Base-by-base conservation (phyloP, 176 grass and related monocot species). In the Phyllostachys edulis region DNA sequence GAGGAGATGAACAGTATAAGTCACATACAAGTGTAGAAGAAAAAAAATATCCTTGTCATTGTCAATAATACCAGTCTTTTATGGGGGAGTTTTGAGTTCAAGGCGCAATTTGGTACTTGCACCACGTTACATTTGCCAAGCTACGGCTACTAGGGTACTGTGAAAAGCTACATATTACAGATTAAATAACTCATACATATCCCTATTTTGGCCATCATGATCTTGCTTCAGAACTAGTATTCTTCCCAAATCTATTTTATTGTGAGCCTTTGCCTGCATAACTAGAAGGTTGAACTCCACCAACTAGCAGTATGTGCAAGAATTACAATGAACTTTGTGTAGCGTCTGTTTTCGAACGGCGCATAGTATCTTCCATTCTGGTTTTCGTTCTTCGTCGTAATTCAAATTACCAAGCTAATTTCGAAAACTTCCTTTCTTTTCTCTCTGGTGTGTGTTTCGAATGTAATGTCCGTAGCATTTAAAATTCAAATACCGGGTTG, bases 211-310 rank as follows among this genome's bases (percentile, higher is more conserved):
- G 39, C 5, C 46, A 14, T 52, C 26, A 26, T 46, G 13, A 76
- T 84, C 18, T 76, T 67, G 34, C 18, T 50, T 38, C 49, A 63
- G 5, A 39, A 42, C 51, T 73, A 84, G 2, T n/a, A 9, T 77
- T 71, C 73, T 75, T 69, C 70, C 67, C 67, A 39, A 73, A 76
- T 79, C 56, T 71, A 34, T 68, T 68, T 79, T 62, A 76, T 75
- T 34, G 83, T 9, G 42, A 89, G n/a, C n/a, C n/a, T n/a, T n/a
- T n/a, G 49, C 20, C 29, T 29, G 29, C 29, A 29, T 29, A 29
- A 29, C 9, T 23, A 17, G 7, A 76, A 59, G 37, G 49, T 74
- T 49, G 66, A 67, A 79, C 23, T 50, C 8, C 10, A 64, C 7
- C 6, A n/a, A 24, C 66, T 18, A 66, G 57, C 14, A 73, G 20